These are phyloP conservation scores for Hymenotorrendiella dingleyae DNA, from an alignment of 2,329 filamentous ascomycete species.

Conservation along the genomic window DNA sequence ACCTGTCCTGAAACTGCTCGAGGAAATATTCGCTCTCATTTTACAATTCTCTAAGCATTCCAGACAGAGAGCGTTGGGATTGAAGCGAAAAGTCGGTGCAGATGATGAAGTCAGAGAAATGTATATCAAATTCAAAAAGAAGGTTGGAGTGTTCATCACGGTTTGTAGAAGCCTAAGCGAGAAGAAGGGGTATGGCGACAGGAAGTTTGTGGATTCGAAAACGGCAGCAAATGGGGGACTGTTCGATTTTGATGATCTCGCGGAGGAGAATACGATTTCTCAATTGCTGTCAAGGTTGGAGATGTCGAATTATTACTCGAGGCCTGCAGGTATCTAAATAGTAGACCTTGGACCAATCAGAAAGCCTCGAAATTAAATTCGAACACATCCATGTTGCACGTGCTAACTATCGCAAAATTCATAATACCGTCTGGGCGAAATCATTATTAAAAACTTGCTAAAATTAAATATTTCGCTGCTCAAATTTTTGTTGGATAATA, in stretches of 20 bases:
- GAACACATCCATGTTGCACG: too few relatives aligned
- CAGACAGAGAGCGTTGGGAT: constrained; percentile 36
- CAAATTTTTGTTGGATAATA: too few relatives aligned
- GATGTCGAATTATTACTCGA: constrained; percentile 60
- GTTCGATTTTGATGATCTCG: constrained; percentile 34
- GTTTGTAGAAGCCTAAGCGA: constrained; percentile 64
- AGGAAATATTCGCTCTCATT: constrained; percentile 70
- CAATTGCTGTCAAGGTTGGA: constrained; percentile 65
- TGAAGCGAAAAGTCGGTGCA: constrained; percentile 25
- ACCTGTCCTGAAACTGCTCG: constrained; percentile 65
- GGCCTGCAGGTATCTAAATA: constrained; percentile 8
- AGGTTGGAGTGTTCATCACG: constrained; percentile 67
- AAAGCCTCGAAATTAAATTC: too few relatives aligned
- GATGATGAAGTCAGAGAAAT: constrained; percentile 42
- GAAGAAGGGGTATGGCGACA: constrained; percentile 42
- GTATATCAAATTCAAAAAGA: constrained; percentile 63
- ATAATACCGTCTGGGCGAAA: too few relatives aligned
- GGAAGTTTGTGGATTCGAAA: constrained; percentile 23
- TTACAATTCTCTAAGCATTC: constrained; percentile 59
- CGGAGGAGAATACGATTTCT: constrained; percentile 56
- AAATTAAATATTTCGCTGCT: too few relatives aligned
- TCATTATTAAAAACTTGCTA: too few relatives aligned
- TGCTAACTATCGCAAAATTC: too few relatives aligned
- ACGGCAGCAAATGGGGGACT: constrained; percentile 25
- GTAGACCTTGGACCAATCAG: too few relatives aligned